Evolutionary conservation across 352 stramenopile species (phyloP), one percentile per base, ranked within the genome.

Genomic region (Globisporangium mamillatum): DNA sequence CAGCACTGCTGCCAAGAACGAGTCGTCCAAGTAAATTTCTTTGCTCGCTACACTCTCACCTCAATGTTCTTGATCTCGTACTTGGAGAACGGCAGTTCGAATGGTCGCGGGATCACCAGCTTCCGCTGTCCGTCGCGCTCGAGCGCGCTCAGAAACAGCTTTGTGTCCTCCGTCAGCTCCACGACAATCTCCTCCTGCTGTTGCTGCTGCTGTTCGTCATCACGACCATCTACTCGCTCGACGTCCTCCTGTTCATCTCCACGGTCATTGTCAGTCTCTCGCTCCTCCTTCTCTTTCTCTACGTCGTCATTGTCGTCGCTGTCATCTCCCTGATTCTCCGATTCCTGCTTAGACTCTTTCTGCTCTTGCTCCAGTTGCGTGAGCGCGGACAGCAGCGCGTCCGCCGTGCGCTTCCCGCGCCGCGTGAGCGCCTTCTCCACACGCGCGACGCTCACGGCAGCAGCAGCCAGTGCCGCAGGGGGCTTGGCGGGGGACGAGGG

Each of bases 111-210:
- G 3, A 2, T 46, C 18, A 41, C 48, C 3, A 14, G 4, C 4
- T 69, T 62, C n/a, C 59, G 66, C 3, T 50, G 63, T 10, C 41
- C 56, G 38, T 82, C 77, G 9, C 78, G 56, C 59, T 76, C 61
- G 18, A 82, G 44, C 0, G 77, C 58, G 18, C 76, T 60, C 46
- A 82, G 54, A 56, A 83, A 80, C 25, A 58, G 64, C 46, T 24
- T 41, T 1, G 73, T 79, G 57, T 81, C 80, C 1, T 63, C 22
- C 14, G 74, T 72, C 10, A 73, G 24, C n/a, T 32, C 32, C 8
- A 50, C 27, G 34, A 18, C 36, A 22, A 29, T 46, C 24, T 29
- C 12, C 4, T 68, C 12, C 29, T 34, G 20, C 32, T 72, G 50
- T 29, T 65, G 25, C 5, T 57, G 60, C 44, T 54, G 59, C 29